phyloP scores from a whole-genome alignment of 768 basidiomycete genomes.

The Trametes meyenii region DNA sequence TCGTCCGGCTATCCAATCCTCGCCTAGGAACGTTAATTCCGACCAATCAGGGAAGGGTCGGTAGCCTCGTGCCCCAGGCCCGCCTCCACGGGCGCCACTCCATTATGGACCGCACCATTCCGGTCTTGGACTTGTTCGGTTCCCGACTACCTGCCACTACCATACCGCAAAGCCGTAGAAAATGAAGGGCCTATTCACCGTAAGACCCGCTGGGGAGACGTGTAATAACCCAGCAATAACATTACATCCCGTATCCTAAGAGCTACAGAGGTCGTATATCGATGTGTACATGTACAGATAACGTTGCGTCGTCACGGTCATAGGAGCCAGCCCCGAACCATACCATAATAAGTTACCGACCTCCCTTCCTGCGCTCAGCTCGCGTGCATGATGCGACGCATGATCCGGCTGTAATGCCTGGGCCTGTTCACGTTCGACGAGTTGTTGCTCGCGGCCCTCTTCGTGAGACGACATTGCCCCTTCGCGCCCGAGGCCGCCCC shows the following conservation, averaged over 20 bases:
- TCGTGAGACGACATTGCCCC: constrained; percentile 23
- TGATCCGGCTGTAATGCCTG: constrained; percentile 25
- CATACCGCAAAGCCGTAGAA: not conserved
- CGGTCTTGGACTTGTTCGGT: not conserved
- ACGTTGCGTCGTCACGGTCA: constrained; percentile 11
- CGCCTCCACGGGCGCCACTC: constrained; percentile 6
- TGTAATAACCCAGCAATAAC: not conserved
- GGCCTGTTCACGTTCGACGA: constrained; percentile 1
- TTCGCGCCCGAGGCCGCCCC: constrained; percentile 4
- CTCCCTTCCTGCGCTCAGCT: constrained; percentile 2
- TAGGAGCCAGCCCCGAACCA: constrained; percentile 3
- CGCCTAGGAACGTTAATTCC: not conserved
- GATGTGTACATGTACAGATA: constrained; percentile 7
- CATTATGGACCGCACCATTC: constrained; percentile 15
- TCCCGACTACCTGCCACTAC: not conserved
- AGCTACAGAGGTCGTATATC: constrained; percentile 15
- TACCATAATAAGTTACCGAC: not conserved
- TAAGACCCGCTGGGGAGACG: too few species aligned
- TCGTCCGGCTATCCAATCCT: not conserved
- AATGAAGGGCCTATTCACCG: not conserved
- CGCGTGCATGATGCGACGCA: constrained; percentile 23
- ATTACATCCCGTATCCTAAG: constrained; percentile 2
- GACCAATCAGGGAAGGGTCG: not conserved
- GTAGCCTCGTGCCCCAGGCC: not conserved
- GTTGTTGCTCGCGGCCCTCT: not conserved